phyloP scores from a whole-genome alignment of 2,329 filamentous ascomycete species.

The Arthrocladium fulminans region DNA sequence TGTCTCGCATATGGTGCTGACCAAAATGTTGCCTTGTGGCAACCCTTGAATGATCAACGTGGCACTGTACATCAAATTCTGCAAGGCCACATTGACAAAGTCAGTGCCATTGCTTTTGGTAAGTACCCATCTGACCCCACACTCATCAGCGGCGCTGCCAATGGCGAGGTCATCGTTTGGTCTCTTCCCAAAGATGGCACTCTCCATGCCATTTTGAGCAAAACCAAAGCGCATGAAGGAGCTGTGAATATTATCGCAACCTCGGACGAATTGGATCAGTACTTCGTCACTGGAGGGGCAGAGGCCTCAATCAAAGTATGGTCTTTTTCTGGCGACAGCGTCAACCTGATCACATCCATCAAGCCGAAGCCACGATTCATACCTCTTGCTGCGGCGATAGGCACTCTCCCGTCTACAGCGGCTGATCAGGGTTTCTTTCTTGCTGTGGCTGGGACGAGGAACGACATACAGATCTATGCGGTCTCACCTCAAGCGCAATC shows the following conservation, averaged over 20 bases:
- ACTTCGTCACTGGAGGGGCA: slow-evolving; percentile 53
- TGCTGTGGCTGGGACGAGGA: slow-evolving; percentile 77
- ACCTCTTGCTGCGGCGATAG: slow-evolving; percentile 66
- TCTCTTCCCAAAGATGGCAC: slow-evolving; percentile 22
- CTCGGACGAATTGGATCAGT: slow-evolving; percentile 34
- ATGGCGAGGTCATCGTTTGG: slow-evolving; percentile 65
- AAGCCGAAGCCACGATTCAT: slow-evolving; percentile 69
- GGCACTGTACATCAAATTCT: slow-evolving; percentile 60
- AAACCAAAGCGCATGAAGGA: slow-evolving; percentile 57
- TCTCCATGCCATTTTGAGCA: slow-evolving; percentile 23
- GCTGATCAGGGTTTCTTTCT: slow-evolving; percentile 49
- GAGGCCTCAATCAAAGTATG: slow-evolving; percentile 59
- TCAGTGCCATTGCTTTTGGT: slow-evolving; percentile 68
- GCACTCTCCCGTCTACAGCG: slow-evolving; percentile 45
- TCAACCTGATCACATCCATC: slow-evolving; percentile 59
- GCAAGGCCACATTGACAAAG: slow-evolving; percentile 65
- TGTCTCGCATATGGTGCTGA: slow-evolving; percentile 82
- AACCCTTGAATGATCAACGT: slow-evolving; percentile 41
- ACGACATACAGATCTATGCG: slow-evolving; percentile 71
- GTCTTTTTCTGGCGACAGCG: slow-evolving; percentile 44
- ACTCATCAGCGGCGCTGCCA: slow-evolving; percentile 70
- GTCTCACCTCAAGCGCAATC: slow-evolving; percentile 37
- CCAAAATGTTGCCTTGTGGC: slow-evolving; percentile 81
- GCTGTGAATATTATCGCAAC: slow-evolving; percentile 59
- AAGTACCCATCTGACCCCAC: slow-evolving; percentile 15